Evolutionary conservation across 2,329 filamentous ascomycete species (phyloP).

Genomic region (Microsporum audouinii): DNA sequence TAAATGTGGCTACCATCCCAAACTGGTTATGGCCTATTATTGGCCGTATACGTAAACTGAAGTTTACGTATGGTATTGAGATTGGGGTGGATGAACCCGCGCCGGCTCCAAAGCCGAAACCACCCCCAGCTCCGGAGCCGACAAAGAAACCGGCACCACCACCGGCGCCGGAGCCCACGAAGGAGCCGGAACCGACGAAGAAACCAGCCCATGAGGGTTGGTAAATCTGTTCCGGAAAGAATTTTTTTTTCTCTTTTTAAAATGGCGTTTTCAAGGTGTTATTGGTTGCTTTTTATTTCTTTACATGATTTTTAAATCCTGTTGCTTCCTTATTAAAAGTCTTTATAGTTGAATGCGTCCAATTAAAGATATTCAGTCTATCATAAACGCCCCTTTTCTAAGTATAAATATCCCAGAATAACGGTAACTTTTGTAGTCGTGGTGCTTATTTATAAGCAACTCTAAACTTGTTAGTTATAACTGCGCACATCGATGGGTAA

Average conservation of each 20-base stretch:
- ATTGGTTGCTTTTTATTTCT: not conserved
- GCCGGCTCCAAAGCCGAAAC: not conserved
- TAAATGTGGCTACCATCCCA: slow-evolving; percentile 6
- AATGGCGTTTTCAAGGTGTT: not conserved
- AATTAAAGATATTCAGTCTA: too few species aligned
- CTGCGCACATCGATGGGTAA: not conserved
- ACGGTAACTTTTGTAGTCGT: too few species aligned
- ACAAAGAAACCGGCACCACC: not conserved
- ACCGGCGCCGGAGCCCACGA: not conserved
- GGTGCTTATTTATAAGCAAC: too few species aligned
- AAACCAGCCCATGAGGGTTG: not conserved
- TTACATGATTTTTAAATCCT: not conserved
- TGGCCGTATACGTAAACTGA: slow-evolving; percentile 6
- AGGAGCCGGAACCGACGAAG: not conserved
- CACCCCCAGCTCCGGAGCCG: not conserved
- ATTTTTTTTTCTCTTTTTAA: not conserved
- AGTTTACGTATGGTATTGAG: slow-evolving; percentile 12
- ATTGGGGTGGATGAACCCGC: not conserved
- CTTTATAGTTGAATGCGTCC: too few species aligned
- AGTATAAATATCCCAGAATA: too few species aligned
- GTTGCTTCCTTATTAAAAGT: too few species aligned
- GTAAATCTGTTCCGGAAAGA: not conserved
- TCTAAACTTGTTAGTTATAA: too few species aligned
- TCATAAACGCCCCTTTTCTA: too few species aligned
- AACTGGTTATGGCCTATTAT: slow-evolving; percentile 7